A percentile compares a stretch with the other conserved stretches of the same genome.
Conservation (phyloP, 768 basidiomycete genomes). For the Cystobasidium tubakii region DNA sequence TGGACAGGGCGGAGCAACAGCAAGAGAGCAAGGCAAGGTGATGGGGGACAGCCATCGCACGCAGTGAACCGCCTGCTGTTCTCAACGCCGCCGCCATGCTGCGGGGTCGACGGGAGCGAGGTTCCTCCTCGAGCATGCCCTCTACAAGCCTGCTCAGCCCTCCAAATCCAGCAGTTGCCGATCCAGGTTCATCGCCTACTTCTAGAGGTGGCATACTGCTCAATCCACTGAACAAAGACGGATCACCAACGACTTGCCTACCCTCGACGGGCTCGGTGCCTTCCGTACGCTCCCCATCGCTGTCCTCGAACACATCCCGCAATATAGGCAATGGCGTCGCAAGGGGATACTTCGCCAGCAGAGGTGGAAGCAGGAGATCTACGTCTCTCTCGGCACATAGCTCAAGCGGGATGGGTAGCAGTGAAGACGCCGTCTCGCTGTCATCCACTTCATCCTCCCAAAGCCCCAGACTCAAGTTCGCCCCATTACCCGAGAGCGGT, state of each 20-base stretch:
- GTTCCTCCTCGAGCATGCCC: not conserved
- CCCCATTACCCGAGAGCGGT: conserved; percentile 27
- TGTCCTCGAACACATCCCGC: conserved; percentile 5
- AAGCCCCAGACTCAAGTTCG: conserved; percentile 24
- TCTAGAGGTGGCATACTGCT: conserved; percentile 23
- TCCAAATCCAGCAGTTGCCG: conserved; percentile 15
- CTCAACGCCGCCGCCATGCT: not conserved
- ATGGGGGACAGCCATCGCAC: too few species aligned
- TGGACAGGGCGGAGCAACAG: not conserved
- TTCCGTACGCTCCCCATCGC: not conserved
- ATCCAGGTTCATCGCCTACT: conserved; percentile 23
- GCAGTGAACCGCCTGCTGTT: too few species aligned
- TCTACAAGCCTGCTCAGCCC: conserved; percentile 14
- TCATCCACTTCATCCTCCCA: not conserved
- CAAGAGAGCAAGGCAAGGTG: not conserved
- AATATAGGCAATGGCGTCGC: not conserved
- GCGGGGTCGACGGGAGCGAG: not conserved
- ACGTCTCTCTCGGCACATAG: not conserved
- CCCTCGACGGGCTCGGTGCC: not conserved
- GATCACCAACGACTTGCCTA: not conserved
- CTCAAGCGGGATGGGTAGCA: not conserved
- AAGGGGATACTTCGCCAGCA: not conserved
- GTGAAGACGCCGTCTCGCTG: not conserved
- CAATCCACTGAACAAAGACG: conserved; percentile 8
- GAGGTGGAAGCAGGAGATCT: not conserved